Evolutionary conservation across 495 filamentous ascomycete species (phyloP), one percentile per base, ranked within the genome.

Genomic region (Aspergillus sclerotiicarbonarius): DNA sequence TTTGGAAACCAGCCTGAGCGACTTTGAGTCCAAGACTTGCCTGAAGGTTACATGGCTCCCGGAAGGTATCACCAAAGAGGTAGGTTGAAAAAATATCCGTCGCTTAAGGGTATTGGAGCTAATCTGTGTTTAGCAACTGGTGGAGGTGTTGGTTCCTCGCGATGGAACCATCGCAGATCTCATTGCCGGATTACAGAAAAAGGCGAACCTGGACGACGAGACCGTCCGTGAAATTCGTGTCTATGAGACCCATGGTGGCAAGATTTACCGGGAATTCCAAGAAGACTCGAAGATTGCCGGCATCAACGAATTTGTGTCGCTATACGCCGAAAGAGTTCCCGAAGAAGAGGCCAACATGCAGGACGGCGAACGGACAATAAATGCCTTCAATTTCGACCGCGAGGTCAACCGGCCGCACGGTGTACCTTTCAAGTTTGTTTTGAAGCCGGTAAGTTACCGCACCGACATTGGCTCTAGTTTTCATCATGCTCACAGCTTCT

Each of bases 21-120:
- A 99, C 67, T 80, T 91, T 35, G 95, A 99, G 62, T 92, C 87
- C 30, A 92, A 94, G 75, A 96, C 92, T 71, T 80, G 70, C 54
- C 71, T 96, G 60, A 91, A 89, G 67, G 73, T 99, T 41, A 88
- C 80, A 7, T 90, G 87, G 84, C 78, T 99, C 39, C 87, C 86
- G 21, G 95, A 99, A 56, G 94, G 95, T 21, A 88, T 96, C 58
- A 80, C 83, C 6, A 98, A 96, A 77, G 91, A 96, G 76, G 89
- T 91, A 74, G 71, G 80, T 74, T 43, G n/a, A 35, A 25, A 6
- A 18, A 8, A 21, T 8, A 12, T 54, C 41, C 8, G 25, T 15
- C 16, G 18, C 8, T n/a, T 50, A 31, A 16, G 1, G 12, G 20
- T 9, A 8, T 31, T 4, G 13, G 12, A 31, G 29, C 47, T 50